These are phyloP conservation scores for Penicillium paneum DNA, from an alignment of 2,329 filamentous ascomycete species.

Conservation along the genomic window DNA sequence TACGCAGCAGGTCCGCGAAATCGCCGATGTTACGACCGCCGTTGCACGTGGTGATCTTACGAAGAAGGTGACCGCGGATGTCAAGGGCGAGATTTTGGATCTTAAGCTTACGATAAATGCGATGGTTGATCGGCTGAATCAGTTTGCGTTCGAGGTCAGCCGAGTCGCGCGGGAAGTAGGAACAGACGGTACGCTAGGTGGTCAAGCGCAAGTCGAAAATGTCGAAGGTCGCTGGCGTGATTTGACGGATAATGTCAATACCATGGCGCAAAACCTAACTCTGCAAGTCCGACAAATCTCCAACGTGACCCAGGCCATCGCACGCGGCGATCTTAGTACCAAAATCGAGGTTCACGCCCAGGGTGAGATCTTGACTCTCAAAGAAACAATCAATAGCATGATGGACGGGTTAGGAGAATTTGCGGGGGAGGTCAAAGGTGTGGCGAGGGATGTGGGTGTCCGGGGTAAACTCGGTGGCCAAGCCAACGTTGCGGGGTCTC, in stretches of 20 bases:
- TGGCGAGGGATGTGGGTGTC: slow-evolving; percentile 90
- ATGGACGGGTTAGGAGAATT: slow-evolving; percentile 88
- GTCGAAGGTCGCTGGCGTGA: slow-evolving; percentile 63
- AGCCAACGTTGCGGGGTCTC: slow-evolving; percentile 82
- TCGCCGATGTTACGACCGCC: slow-evolving; percentile 89
- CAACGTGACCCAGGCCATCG: slow-evolving; percentile 86
- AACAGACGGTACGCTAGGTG: slow-evolving; percentile 58
- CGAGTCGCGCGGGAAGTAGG: slow-evolving; percentile 61
- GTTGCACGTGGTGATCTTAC: slow-evolving; percentile 88
- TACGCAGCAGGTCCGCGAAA: slow-evolving; percentile 92
- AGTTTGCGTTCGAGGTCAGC: slow-evolving; percentile 60
- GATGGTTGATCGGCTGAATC: slow-evolving; percentile 61
- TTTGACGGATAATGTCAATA: slow-evolving; percentile 62
- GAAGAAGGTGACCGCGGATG: slow-evolving; percentile 88
- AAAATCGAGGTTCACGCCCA: slow-evolving; percentile 91
- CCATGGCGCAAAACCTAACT: slow-evolving; percentile 60
- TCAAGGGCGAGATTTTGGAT: slow-evolving; percentile 84
- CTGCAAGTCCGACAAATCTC: slow-evolving; percentile 77
- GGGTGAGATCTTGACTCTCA: slow-evolving; percentile 85
- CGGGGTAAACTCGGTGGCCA: slow-evolving; percentile 98
- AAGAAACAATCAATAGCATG: slow-evolving; percentile 97
- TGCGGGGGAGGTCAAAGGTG: slow-evolving; percentile 87
- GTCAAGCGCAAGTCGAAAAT: slow-evolving; percentile 59
- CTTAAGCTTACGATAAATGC: slow-evolving; percentile 79
- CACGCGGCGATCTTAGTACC: slow-evolving; percentile 87